Percentiles rank a stretch among this genome's conserved stretches.
Conservation (phyloP, 2,329 filamentous ascomycete species). For the Fusarium sp. region DNA sequence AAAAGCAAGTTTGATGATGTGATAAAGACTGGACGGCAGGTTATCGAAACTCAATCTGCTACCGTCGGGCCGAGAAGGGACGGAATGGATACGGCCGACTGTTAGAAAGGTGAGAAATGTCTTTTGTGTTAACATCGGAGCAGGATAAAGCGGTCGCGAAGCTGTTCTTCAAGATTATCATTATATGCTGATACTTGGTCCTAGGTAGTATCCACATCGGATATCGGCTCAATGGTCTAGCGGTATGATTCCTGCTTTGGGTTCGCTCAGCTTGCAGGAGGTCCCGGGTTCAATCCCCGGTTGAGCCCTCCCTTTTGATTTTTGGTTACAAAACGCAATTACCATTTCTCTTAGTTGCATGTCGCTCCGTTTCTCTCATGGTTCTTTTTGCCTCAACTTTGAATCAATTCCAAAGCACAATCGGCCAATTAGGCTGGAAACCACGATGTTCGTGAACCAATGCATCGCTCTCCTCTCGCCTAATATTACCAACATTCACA, state of each 20-base stretch:
- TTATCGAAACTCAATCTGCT: neutral
- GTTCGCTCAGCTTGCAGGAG: conserved; percentile 50
- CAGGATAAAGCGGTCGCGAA: too few species aligned
- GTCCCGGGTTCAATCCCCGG: conserved; percentile 61
- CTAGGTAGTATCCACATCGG: neutral
- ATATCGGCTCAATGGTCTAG: conserved; percentile 37
- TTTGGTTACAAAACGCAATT: neutral
- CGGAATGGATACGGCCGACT: neutral
- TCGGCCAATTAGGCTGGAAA: too few species aligned
- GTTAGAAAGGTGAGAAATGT: neutral
- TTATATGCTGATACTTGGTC: too few species aligned
- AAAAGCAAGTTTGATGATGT: neutral
- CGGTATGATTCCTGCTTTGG: conserved; percentile 40
- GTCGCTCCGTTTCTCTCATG: too few species aligned
- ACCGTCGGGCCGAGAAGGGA: neutral
- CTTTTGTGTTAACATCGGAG: accelerated
- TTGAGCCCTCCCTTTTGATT: conserved; percentile 30
- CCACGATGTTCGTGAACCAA: too few species aligned
- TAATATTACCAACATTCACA: neutral
- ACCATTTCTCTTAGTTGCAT: too few species aligned
- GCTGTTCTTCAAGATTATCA: too few species aligned
- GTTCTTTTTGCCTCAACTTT: too few species aligned
- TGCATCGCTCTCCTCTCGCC: too few species aligned
- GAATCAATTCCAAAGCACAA: too few species aligned
- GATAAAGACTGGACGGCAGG: neutral